These are phyloP conservation scores for Cyphellophora europaea DNA, from an alignment of 2,329 filamentous ascomycete species.

Conservation along the genomic window DNA sequence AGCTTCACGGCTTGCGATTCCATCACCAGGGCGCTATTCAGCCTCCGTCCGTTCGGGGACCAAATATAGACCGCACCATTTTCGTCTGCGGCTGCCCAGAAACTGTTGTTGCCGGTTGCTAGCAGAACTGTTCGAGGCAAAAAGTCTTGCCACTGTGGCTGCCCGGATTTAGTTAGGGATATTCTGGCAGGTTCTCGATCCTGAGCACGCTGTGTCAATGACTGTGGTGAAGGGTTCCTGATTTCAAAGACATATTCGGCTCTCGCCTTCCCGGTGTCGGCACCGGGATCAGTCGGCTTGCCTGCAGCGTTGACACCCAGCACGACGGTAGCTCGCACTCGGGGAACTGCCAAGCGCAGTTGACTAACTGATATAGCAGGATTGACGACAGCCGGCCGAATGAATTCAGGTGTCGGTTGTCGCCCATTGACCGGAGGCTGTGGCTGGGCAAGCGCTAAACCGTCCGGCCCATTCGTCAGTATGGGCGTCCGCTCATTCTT, in stretches of 20 bases:
- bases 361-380: conserved; percentile 75
- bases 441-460: conserved; percentile 65
- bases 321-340: conserved; percentile 72
- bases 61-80: conserved; percentile 85
- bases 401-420: conserved; percentile 66
- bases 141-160: conserved; percentile 86
- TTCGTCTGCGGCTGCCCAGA: conserved; percentile 90
- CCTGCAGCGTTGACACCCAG: conserved; percentile 59
- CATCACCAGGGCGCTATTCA: conserved; percentile 74
- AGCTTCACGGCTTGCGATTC: conserved; percentile 92
- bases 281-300: conserved; percentile 28
- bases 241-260: conserved; percentile 79
- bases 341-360: conserved; percentile 76
- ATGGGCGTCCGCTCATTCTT: conserved; percentile 64
- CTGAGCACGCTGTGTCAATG: conserved; percentile 49
- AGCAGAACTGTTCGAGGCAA: conserved; percentile 79
- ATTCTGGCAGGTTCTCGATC: conserved; percentile 76
- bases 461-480: conserved; percentile 66
- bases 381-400: conserved; percentile 79
- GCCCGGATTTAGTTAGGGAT: conserved; percentile 69
- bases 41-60: conserved; percentile 80
- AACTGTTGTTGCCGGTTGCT: conserved; percentile 77
- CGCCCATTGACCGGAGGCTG: conserved; percentile 51
- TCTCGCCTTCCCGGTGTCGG: conserved; percentile 38
- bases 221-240: conserved; percentile 61